These are phyloP conservation scores for Chloris gayana DNA, from an alignment of 176 grass and related monocot genomes.

Conservation along the genomic window DNA sequence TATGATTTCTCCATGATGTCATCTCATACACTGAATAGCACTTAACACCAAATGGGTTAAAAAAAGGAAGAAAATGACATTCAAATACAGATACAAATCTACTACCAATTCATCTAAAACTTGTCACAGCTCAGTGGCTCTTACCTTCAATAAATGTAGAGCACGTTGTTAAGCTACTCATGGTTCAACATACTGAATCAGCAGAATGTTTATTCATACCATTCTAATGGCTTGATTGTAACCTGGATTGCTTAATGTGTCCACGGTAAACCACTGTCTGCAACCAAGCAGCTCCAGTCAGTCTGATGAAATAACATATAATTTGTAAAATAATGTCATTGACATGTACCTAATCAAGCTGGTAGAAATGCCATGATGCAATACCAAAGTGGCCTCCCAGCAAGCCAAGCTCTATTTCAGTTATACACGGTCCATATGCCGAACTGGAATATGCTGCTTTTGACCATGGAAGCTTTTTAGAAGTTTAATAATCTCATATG, in stretches of 20 bases:
- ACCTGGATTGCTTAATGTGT: slow-evolving; percentile 6
- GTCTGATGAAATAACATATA: slow-evolving; percentile 6
- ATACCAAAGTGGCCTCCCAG: slow-evolving; percentile 3
- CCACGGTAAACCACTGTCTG: slow-evolving; percentile 9
- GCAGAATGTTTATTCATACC: not conserved
- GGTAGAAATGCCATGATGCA: slow-evolving; percentile 13
- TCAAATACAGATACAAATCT: not conserved
- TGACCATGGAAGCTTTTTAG: slow-evolving; percentile 59
- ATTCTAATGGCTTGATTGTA: not conserved
- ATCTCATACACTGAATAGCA: not conserved
- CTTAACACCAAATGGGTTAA: not conserved
- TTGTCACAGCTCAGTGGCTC: not conserved
- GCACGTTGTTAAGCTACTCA: too few relatives aligned
- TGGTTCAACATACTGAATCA: too few relatives aligned
- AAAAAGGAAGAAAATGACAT: not conserved
- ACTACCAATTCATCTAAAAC: not conserved
- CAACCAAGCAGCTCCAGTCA: slow-evolving; percentile 27
- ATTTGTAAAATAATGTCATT: not conserved
- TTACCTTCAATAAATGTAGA: slow-evolving; percentile 21
- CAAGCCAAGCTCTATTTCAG: slow-evolving; percentile 8
- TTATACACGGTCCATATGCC: not conserved
- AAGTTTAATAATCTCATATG: slow-evolving; percentile 87
- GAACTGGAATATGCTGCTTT: slow-evolving; percentile 41
- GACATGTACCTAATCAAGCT: slow-evolving; percentile 7
- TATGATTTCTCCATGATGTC: not conserved